Percentiles rank a stretch among this genome's conserved stretches.
Evolutionary conservation across 768 basidiomycete genomes (phyloP).

Genomic region (Rhizopogon salebrosus): DNA sequence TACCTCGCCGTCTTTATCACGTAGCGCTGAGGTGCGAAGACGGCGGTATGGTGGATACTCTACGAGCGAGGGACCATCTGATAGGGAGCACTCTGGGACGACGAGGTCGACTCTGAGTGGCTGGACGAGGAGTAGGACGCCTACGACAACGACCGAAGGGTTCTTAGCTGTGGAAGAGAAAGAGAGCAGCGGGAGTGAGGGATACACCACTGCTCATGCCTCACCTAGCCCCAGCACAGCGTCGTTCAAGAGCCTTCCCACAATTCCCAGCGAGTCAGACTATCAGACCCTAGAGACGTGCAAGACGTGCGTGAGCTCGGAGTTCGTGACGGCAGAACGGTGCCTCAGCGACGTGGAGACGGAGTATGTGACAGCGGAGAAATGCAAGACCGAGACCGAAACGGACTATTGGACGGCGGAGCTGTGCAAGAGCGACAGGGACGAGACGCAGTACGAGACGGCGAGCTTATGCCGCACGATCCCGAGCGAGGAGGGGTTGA

Average conservation of each 20-base stretch:
- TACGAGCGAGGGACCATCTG: constrained; percentile 39
- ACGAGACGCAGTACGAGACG: constrained; percentile 43
- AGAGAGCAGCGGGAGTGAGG: constrained; percentile 41
- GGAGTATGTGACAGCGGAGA: constrained; percentile 47
- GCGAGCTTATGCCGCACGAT: constrained; percentile 36
- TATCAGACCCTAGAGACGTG: constrained; percentile 39
- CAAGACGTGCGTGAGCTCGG: constrained; percentile 35
- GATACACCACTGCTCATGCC: constrained; percentile 37
- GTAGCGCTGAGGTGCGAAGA: constrained; percentile 54
- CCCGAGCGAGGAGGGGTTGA: constrained; percentile 24
- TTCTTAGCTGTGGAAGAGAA: constrained; percentile 26
- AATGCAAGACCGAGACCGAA: constrained; percentile 37
- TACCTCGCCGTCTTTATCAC: constrained; percentile 52
- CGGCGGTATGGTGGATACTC: constrained; percentile 35
- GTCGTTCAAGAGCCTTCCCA: constrained; percentile 54
- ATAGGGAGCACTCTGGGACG: constrained; percentile 50
- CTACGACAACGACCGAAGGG: constrained; percentile 24
- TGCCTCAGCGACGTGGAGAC: constrained; percentile 38
- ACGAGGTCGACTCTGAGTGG: constrained; percentile 29
- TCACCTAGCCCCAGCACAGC: constrained; percentile 35
- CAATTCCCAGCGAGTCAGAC: constrained; percentile 52
- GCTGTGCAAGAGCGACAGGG: constrained; percentile 27
- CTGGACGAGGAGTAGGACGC: constrained; percentile 29
- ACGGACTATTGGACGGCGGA: constrained; percentile 48
- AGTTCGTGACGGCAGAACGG: constrained; percentile 45